Base-by-base conservation (phyloP, 495 filamentous ascomycete genomes). In the Xylaria venustula region DNA sequence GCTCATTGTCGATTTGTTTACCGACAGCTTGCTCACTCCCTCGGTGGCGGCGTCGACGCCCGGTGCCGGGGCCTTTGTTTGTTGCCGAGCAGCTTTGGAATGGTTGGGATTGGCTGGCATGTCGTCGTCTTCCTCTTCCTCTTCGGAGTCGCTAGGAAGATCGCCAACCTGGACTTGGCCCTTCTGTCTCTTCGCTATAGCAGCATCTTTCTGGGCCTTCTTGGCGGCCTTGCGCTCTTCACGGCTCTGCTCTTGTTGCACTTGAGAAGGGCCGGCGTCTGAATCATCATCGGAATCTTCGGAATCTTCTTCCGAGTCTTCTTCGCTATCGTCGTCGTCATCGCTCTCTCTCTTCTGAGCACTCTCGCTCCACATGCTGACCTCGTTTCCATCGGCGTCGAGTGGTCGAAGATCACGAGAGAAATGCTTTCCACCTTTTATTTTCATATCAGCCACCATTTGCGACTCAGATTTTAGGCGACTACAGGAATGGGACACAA, bases 71-170 rank as follows among this genome's bases (percentile, higher is more conserved):
- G 72, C 69, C 67, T 79, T 77, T 52, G 76, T 67, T 66, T 75
- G 73, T 60, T 79, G 91, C 75, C 70, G 84, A 70, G 74, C 84
- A 70, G 59, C 88, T 82, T 76, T 89, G 36, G 89, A 91, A 73
- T 94, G 91, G 77, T 96, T 97, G 2, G 92, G 92, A 77, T 96
- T 96, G 53, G 89, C 89, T 44, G 90, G 92, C 76, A 90, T 85
- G 45, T 83, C 83, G 3, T 81, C 30, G 37, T 85, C 84, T 34
- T 85, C 86, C 0, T 81, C 77, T 25, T 88, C 87, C 6, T 84
- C 82, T 20, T 86, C 83, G 61, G 83, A 84, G 44, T 86, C 87
- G 1, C 90, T 83, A 0, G 92, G 92, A 42, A 98, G 72, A 65
- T 97, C 93, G 53, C 93, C 94, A 0, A 91, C 88, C 61, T 88